Conservation (phyloP, 148 eudicot genomes). For the Selenicereus undatus region DNA sequence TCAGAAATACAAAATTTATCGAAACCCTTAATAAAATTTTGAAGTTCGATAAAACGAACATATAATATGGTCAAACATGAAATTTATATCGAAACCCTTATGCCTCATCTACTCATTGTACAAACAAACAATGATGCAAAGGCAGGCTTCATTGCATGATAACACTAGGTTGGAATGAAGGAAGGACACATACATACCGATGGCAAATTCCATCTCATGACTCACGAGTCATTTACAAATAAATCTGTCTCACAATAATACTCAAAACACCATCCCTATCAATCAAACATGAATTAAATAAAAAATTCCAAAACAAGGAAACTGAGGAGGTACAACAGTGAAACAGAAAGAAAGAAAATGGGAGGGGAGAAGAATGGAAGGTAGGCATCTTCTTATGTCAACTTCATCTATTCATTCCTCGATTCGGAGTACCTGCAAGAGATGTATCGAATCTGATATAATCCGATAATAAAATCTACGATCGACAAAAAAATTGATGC, state of each 20-base stretch:
- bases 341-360: not conserved
- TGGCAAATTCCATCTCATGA: slow-evolving; percentile 9
- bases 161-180: not conserved
- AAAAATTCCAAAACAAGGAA: not conserved
- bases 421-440: slow-evolving; percentile 34
- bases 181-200: not conserved
- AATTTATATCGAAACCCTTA: too few species aligned
- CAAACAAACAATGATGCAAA: too few species aligned
- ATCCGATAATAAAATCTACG: too few species aligned
- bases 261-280: slow-evolving; percentile 3
- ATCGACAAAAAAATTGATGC: too few species aligned
- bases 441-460: slow-evolving; percentile 3
- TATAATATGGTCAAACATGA: too few species aligned
- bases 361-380: slow-evolving; percentile 8
- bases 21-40: too few species aligned
- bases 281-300: not conserved
- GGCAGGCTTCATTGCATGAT: not conserved
- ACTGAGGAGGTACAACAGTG: not conserved
- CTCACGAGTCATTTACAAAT: slow-evolving; percentile 22
- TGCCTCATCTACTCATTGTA: too few species aligned
- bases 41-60: too few species aligned
- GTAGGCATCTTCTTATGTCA: slow-evolving; percentile 60
- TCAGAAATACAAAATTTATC: too few species aligned
- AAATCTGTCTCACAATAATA: slow-evolving; percentile 19
- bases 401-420: slow-evolving; percentile 22